Conservation (phyloP, 2,329 filamentous ascomycete species). For the Cladosporium halotolerans region DNA sequence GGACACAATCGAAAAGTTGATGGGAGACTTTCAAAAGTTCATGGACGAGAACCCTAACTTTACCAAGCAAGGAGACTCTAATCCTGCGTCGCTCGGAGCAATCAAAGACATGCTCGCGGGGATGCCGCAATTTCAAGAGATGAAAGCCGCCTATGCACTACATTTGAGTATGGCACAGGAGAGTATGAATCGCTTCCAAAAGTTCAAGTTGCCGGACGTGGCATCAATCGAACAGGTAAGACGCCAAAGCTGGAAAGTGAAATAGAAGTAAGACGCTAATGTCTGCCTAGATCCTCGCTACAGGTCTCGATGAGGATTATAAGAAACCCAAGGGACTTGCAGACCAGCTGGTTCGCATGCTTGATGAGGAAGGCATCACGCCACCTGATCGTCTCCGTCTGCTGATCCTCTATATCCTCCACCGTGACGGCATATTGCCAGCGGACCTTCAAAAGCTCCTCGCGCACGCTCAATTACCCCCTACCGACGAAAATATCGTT, state of each 20-base stretch:
- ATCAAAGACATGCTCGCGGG: slow-evolving; percentile 98
- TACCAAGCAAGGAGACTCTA: slow-evolving; percentile 54
- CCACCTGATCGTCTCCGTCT: slow-evolving; percentile 74
- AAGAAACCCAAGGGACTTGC: slow-evolving; percentile 85
- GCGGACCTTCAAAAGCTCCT: slow-evolving; percentile 82
- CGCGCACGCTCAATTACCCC: slow-evolving; percentile 71
- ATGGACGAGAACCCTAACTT: slow-evolving; percentile 89
- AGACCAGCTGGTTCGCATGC: slow-evolving; percentile 75
- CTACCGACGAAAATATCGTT: slow-evolving; percentile 65
- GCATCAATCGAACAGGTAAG: slow-evolving; percentile 74
- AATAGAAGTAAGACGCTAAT: too few relatives aligned
- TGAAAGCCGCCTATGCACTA: slow-evolving; percentile 90
- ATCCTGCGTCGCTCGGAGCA: slow-evolving; percentile 57
- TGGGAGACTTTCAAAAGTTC: slow-evolving; percentile 88
- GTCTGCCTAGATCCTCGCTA: slow-evolving; percentile 61
- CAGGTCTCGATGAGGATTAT: slow-evolving; percentile 86
- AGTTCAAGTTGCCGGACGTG: slow-evolving; percentile 77
- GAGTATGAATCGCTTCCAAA: slow-evolving; percentile 89
- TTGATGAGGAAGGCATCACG: slow-evolving; percentile 74
- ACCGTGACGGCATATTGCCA: slow-evolving; percentile 73
- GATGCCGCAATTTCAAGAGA: slow-evolving; percentile 86
- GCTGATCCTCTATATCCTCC: slow-evolving; percentile 78
- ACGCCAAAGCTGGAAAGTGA: neutral
- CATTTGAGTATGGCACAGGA: slow-evolving; percentile 96
- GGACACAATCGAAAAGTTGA: slow-evolving; percentile 89